phyloP scores from a whole-genome alignment of 139 green algal species.

The Tetradesmus obliquus region DNA sequence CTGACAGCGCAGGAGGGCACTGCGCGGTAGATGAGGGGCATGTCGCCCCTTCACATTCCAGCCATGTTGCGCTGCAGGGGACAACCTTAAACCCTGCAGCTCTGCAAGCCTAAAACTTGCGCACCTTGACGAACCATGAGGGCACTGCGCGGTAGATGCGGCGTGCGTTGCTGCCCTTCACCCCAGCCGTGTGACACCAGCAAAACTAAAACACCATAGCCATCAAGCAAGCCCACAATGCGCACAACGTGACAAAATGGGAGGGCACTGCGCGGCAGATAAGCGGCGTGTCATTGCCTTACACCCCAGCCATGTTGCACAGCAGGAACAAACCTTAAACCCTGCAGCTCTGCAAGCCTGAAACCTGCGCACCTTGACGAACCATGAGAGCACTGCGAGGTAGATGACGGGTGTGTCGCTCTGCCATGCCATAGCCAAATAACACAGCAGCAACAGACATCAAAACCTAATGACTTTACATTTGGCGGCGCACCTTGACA shows the following conservation, averaged over 20 bases:
- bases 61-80: too few species aligned
- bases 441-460: too few species aligned
- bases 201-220: too few species aligned
- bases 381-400: background rate
- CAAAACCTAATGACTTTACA: background rate
- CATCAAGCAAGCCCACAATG: too few species aligned
- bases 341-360: too few species aligned
- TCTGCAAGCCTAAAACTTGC: background rate
- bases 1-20: slow-evolving; percentile 97
- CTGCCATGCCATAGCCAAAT: too few species aligned
- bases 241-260: slow-evolving; percentile 89
- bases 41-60: slow-evolving; percentile 73
- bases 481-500: slow-evolving; percentile 58
- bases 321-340: too few species aligned
- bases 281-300: slow-evolving; percentile 88
- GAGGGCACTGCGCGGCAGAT: slow-evolving; percentile 95
- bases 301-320: too few species aligned
- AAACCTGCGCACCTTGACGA: background rate
- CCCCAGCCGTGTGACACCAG: too few species aligned
- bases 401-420: background rate
- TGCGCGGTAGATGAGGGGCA: slow-evolving; percentile 93
- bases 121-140: slow-evolving; percentile 92
- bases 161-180: too few species aligned
- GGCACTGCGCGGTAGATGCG: slow-evolving; percentile 88
- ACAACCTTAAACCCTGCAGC: too few species aligned